phyloP scores from a whole-genome alignment of 129 eudicot species.

The Scalesia atractyloides region DNA sequence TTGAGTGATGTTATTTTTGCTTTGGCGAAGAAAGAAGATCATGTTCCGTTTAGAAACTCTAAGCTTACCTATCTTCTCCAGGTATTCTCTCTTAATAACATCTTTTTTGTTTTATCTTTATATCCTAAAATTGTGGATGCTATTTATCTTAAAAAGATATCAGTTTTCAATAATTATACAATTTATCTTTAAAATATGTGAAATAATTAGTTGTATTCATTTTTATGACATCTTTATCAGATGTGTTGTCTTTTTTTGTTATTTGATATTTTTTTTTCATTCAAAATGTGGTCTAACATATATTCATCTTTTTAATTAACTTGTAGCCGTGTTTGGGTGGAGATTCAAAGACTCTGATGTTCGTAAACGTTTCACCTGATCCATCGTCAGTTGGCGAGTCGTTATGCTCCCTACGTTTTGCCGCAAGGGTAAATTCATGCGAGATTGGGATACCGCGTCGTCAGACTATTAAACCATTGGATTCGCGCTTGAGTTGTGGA shows the following conservation, averaged over 20 bases:
- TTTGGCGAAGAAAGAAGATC: conserved; percentile 65
- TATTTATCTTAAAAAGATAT: no score
- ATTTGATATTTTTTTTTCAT: background rate
- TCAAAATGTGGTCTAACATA: background rate
- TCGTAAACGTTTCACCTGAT: conserved; percentile 67
- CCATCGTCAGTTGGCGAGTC: conserved; percentile 57
- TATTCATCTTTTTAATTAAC: background rate
- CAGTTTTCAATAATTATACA: no score
- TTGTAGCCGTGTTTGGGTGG: conserved; percentile 75
- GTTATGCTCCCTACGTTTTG: conserved; percentile 55
- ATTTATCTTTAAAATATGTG: background rate
- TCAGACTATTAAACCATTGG: conserved; percentile 48
- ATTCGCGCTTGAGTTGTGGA: conserved; percentile 62
- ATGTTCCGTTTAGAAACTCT: conserved; percentile 67
- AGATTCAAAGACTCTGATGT: conserved; percentile 67
- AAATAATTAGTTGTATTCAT: background rate
- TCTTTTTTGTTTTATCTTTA: background rate
- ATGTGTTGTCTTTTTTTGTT: background rate
- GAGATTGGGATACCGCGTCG: conserved; percentile 69
- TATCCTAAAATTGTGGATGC: no score
- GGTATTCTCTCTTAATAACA: conserved; percentile 24
- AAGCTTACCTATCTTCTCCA: conserved; percentile 73
- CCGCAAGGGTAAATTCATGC: conserved; percentile 64
- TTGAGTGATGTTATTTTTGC: conserved; percentile 70
- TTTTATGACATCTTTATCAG: background rate